Base-by-base conservation (phyloP, 2,329 filamentous ascomycete species). In the Xylariales sp. region DNA sequence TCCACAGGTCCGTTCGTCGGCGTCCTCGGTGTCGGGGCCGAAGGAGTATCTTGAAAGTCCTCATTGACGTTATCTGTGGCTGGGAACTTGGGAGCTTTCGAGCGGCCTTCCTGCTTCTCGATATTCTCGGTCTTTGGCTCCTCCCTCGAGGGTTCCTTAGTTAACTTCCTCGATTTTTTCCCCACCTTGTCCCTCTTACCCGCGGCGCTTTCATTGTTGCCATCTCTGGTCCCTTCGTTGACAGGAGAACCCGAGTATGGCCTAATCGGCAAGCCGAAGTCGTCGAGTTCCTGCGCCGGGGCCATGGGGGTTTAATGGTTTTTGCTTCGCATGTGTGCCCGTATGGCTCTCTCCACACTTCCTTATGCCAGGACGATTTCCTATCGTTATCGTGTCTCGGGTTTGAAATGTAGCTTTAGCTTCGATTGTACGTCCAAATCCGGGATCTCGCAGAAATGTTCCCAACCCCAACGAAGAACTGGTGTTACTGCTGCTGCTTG, bases 201-300 rank as follows among this genome's bases (percentile, higher is more conserved):
- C 32, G 35, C 42, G 31, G n/a, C 28, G 24, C 32, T 35, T 45
- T 39, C 47, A 40, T 31, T 34, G 4, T 14, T 34, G 32, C 28
- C 31, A 8, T 31, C 33, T 20, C 44, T 41, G 27, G 37, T 38
- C 33, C 31, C 40, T 7, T 27, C 38, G 25, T 47, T 46, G 11
- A 40, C 37, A 9, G 46, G 34, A 22, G 64, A 60, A 40, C 58
- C 63, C 53, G 60, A 53, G 53, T 60, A 71, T 52, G 70, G 76
- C 57, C 69, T 71, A 47, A 84, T 73, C 14, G 82, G 82, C 48
- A 88, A 65, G 38, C 84, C 84, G 58, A 87, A 88, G 50, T 88
- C 84, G 59, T 88, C 84, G 45, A 80, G 64, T 54, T 83, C 78
- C 37, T 56, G 59, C 43, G 51, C 55, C 46, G 53, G 32, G 35